Evolutionary conservation across 371 early-diverging fungal species (phyloP).

Genomic region (Apophysomyces trapeziformis): DNA sequence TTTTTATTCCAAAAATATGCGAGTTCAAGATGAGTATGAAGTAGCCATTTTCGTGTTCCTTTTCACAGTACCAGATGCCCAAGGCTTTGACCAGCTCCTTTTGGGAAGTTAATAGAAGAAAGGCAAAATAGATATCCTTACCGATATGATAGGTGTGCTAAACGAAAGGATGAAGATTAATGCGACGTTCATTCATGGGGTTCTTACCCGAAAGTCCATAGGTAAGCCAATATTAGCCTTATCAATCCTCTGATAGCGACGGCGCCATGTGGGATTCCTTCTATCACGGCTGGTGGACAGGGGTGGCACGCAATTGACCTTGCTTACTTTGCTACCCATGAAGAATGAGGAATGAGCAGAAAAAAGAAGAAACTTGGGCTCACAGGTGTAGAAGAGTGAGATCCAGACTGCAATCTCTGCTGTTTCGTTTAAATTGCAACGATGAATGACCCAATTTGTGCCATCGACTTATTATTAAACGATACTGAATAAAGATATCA

Average conservation of each 20-base stretch:
- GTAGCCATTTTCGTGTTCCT: neutral
- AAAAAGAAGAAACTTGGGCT: slow-evolving; percentile 14
- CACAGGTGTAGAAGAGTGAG: slow-evolving; percentile 6
- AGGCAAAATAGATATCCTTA: slow-evolving; percentile 17
- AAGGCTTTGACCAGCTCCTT: neutral
- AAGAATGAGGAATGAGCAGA: slow-evolving; percentile 1
- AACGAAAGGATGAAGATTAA: neutral
- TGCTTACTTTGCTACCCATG: slow-evolving; percentile 40
- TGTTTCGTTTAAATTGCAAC: slow-evolving; percentile 8
- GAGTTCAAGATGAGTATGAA: neutral
- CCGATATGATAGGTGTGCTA: slow-evolving; percentile 46
- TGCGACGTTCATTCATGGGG: slow-evolving; percentile 3
- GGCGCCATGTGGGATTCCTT: slow-evolving; percentile 16
- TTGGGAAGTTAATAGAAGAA: neutral
- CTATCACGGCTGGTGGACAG: slow-evolving; percentile 18
- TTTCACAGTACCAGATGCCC: neutral
- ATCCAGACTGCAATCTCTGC: slow-evolving; percentile 17
- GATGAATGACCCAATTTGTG: neutral
- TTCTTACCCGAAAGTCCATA: slow-evolving; percentile 40
- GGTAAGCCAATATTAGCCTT: slow-evolving; percentile 37
- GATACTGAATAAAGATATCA: no score
- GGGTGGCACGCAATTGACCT: slow-evolving; percentile 30
- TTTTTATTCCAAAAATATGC: neutral
- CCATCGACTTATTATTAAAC: no score
- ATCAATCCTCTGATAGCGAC: slow-evolving; percentile 24